These are phyloP conservation scores for Cyberlindnera euphorbiiphila DNA, from an alignment of 805 yeast species.

Conservation along the genomic window DNA sequence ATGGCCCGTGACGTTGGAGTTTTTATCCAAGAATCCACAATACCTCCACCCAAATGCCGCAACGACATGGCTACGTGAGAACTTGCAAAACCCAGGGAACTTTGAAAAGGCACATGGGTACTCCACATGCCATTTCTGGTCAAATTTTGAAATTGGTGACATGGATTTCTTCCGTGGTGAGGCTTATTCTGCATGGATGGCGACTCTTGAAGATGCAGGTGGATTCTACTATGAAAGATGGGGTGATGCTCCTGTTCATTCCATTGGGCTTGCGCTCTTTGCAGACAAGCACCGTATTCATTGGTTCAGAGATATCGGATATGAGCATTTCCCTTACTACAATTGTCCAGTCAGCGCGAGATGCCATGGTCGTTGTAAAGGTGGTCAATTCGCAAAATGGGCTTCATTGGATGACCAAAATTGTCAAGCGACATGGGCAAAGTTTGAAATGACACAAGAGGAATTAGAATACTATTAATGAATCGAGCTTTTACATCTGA, in stretches of 20 bases:
- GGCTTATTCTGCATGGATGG: constrained; percentile 61
- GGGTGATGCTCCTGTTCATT: constrained; percentile 94
- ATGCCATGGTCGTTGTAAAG: constrained; percentile 44
- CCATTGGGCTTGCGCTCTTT: constrained; percentile 68
- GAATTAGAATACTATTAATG: constrained; percentile 27
- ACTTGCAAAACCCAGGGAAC: constrained; percentile 46
- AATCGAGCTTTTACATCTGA: no score
- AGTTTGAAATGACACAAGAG: constrained; percentile 35
- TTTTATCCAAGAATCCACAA: constrained; percentile 51
- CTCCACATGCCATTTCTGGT: constrained; percentile 83
- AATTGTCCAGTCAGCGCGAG: constrained; percentile 66
- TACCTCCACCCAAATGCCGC: constrained; percentile 58
- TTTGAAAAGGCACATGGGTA: constrained; percentile 40
- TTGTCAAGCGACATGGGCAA: constrained; percentile 71
- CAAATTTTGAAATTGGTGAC: constrained; percentile 81
- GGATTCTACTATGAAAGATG: constrained; percentile 88
- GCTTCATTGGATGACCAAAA: constrained; percentile 58
- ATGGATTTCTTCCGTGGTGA: constrained; percentile 75
- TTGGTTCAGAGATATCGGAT: constrained; percentile 87
- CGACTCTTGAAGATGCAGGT: constrained; percentile 61
- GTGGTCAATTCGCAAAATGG: constrained; percentile 54
- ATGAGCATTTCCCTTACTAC: constrained; percentile 67
- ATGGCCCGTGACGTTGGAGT: constrained; percentile 69
- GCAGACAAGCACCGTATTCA: constrained; percentile 67
- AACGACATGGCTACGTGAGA: constrained; percentile 59